Conservation (phyloP, 805 yeast genomes). For the Yamadazyma takamatsuzukensis region DNA sequence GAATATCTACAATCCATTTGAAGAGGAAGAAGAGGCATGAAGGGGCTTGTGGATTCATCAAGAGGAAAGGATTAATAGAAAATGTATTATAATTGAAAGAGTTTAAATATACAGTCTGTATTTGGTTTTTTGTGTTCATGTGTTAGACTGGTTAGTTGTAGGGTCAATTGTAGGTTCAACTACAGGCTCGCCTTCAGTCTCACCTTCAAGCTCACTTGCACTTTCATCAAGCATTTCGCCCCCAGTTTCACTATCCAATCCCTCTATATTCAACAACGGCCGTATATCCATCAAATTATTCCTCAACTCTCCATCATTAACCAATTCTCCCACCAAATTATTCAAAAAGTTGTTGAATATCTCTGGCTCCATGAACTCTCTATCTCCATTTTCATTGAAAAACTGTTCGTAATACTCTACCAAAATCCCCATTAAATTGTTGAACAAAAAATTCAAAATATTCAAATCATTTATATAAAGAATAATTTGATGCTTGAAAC, state of each 20-base stretch:
- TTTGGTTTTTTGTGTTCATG: no score
- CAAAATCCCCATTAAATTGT: slow-evolving; percentile 41
- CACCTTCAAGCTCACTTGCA: neutral
- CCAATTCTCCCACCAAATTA: slow-evolving; percentile 12
- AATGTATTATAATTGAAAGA: no score
- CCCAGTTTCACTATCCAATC: slow-evolving; percentile 5
- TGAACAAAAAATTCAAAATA: slow-evolving; percentile 28
- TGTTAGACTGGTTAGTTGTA: no score
- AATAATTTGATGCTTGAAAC: slow-evolving; percentile 48
- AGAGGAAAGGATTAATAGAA: no score
- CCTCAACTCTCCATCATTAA: slow-evolving; percentile 10
- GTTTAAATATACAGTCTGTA: no score
- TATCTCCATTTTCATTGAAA: no score
- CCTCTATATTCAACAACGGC: slow-evolving; percentile 12
- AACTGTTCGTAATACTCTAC: slow-evolving; percentile 25
- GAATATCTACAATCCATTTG: slow-evolving; percentile 81
- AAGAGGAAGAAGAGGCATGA: slow-evolving; percentile 60
- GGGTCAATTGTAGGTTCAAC: no score
- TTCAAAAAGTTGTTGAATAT: slow-evolving; percentile 10
- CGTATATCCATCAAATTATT: slow-evolving; percentile 11
- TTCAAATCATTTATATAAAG: slow-evolving; percentile 55
- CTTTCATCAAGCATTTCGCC: slow-evolving; percentile 8
- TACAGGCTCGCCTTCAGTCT: neutral
- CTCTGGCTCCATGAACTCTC: slow-evolving; percentile 35
- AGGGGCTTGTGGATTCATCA: no score